These are phyloP conservation scores for Chaetomium cochliodes DNA, from an alignment of 495 filamentous ascomycete species.

Conservation along the genomic window DNA sequence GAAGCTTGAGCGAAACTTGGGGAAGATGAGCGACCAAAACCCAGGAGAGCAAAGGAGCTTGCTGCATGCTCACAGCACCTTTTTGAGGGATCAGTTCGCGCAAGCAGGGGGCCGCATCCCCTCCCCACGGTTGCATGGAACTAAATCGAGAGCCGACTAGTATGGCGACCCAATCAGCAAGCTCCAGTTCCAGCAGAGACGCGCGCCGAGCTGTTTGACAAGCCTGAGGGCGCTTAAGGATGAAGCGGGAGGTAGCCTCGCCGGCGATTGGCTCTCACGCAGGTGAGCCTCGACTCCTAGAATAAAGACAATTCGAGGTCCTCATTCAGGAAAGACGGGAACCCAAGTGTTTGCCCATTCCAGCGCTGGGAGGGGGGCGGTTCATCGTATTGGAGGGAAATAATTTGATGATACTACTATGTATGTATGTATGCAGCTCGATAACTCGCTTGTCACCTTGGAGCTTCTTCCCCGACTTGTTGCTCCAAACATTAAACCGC, in stretches of 20 bases:
- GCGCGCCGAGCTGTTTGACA: constrained; percentile 21
- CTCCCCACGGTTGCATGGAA: not conserved
- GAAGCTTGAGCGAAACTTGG: not conserved
- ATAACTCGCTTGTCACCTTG: too few relatives aligned
- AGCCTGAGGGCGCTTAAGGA: constrained; percentile 38
- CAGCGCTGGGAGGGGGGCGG: not conserved
- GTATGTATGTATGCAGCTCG: not conserved
- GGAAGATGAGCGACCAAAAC: not conserved
- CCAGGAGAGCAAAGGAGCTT: constrained; percentile 5
- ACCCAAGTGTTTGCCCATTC: not conserved
- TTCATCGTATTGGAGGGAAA: not conserved
- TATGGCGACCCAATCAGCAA: constrained; percentile 22
- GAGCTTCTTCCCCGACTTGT: not conserved
- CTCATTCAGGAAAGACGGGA: not conserved
- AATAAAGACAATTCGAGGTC: not conserved
- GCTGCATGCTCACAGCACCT: not conserved
- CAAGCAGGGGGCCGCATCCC: constrained; percentile 6
- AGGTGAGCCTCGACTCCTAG: not conserved
- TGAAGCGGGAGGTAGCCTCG: constrained; percentile 8
- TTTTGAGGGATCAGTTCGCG: constrained; percentile 13
- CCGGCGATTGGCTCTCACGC: constrained; percentile 21
- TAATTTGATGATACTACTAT: not conserved
- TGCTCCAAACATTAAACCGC: not conserved
- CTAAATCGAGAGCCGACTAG: constrained; percentile 16
- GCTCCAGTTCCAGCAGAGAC: constrained; percentile 5